A percentile compares a stretch with the other conserved stretches of the same genome.
phyloP scores from a whole-genome alignment of 2,329 filamentous ascomycete species.

The Beauveria caledonica region DNA sequence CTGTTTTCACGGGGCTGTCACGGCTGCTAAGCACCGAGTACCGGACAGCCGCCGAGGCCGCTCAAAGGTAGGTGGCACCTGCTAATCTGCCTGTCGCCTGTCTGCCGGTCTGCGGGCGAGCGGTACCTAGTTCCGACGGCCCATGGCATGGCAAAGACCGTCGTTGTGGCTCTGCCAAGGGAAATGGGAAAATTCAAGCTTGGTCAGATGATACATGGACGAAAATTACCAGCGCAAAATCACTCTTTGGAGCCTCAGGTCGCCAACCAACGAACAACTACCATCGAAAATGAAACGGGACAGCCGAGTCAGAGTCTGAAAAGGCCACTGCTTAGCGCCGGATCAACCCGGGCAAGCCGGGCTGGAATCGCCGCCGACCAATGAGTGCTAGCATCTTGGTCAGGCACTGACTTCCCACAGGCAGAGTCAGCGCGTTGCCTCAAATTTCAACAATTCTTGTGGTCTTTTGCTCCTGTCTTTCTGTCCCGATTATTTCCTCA shows the following conservation, averaged over 20 bases:
- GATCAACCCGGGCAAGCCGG: constrained; percentile 9
- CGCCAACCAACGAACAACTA: background rate
- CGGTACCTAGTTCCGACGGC: background rate
- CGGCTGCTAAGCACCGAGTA: background rate
- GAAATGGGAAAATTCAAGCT: background rate
- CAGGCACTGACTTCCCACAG: background rate
- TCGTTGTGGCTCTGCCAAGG: background rate
- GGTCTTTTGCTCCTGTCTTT: background rate
- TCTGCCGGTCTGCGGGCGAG: background rate
- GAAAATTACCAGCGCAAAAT: constrained; percentile 4
- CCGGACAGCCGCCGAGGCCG: background rate
- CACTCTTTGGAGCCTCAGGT: background rate
- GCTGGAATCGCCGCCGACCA: background rate
- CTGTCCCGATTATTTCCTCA: background rate
- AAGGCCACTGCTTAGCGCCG: background rate
- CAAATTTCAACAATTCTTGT: background rate
- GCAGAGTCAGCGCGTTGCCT: background rate
- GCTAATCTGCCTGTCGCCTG: no score
- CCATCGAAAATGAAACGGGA: constrained; percentile 9
- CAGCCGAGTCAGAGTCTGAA: background rate
- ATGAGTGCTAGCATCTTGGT: background rate
- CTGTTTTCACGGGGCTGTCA: background rate
- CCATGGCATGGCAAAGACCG: background rate
- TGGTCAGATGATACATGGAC: constrained; percentile 1
- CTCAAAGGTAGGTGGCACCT: background rate